phyloP scores from a whole-genome alignment of 768 basidiomycete species.

The Hygrophorus russula region DNA sequence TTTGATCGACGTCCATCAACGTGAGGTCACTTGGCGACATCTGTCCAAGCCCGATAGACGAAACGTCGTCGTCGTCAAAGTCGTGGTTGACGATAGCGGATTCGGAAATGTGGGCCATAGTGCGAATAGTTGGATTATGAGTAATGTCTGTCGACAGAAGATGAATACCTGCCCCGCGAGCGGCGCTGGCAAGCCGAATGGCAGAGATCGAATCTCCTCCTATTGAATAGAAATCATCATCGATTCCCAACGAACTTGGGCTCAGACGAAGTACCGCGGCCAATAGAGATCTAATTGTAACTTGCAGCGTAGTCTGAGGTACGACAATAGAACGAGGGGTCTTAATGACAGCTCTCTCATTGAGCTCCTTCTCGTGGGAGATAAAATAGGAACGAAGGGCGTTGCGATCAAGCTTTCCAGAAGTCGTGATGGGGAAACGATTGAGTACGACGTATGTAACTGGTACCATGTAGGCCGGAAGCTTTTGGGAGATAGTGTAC shows the following conservation, averaged over 20 bases:
- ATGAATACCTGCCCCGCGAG: constrained; percentile 1
- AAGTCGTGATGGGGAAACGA: not conserved
- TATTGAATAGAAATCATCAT: constrained; percentile 1
- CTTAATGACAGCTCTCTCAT: too few species aligned
- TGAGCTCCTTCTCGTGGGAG: not conserved
- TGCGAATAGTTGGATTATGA: constrained; percentile 1
- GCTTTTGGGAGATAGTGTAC: not conserved
- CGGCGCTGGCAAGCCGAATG: constrained; percentile 4
- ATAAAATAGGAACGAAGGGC: not conserved
- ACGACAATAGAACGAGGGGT: too few species aligned
- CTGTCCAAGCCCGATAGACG: not conserved
- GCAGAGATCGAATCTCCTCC: constrained; percentile 4
- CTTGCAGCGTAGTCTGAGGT: not conserved
- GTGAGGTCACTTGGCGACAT: constrained; percentile 1
- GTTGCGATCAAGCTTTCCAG: not conserved
- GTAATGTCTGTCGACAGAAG: constrained; percentile 1
- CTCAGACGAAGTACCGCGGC: not conserved
- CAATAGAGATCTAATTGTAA: constrained; percentile 2
- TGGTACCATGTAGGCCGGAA: not conserved
- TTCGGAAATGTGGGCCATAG: not conserved
- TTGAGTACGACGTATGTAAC: not conserved
- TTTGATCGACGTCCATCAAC: constrained; percentile 2
- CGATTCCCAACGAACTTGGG: not conserved
- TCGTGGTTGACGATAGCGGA: constrained; percentile 1
- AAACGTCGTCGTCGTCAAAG: constrained; percentile 3